Percentiles rank a stretch among this genome's conserved stretches.
phyloP scores from a whole-genome alignment of 192 early-diverging fungal genomes.

The Phlyctochytrium planicorne region DNA sequence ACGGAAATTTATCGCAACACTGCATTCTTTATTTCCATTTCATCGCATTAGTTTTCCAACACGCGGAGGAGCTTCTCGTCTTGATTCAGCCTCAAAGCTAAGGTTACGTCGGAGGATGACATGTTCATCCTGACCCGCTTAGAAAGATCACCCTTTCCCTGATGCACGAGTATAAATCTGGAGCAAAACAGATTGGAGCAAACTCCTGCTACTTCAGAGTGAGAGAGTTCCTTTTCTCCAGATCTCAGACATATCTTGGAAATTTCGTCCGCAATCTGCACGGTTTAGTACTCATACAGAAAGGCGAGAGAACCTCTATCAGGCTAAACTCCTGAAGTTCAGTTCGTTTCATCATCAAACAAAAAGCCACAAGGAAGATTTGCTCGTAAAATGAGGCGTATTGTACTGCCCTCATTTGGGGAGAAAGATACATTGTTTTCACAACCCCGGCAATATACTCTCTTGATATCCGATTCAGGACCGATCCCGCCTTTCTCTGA shows the following conservation, averaged over 20 bases:
- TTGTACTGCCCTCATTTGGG: conserved; percentile 26
- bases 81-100: conserved; percentile 51
- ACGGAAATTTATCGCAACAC: too few relatives aligned
- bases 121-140: conserved; percentile 71
- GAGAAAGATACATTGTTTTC: conserved; percentile 8
- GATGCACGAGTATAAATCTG: conserved; percentile 19
- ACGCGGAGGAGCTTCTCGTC: too few relatives aligned
- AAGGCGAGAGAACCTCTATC: neutral
- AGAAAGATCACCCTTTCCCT: conserved; percentile 48
- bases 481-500: conserved; percentile 27
- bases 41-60: too few relatives aligned
- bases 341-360: neutral
- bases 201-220: conserved; percentile 64
- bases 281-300: neutral
- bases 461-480: conserved; percentile 75
- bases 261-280: conserved; percentile 54
- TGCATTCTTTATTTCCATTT: too few relatives aligned
- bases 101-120: conserved; percentile 75
- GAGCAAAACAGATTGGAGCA: conserved; percentile 23
- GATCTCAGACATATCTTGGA: conserved; percentile 61
- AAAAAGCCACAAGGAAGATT: neutral
- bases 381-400: conserved; percentile 3
- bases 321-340: neutral
- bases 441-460: too few relatives aligned
- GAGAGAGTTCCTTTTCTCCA: conserved; percentile 57